A percentile compares a stretch with the other conserved stretches of the same genome.
phyloP scores from a whole-genome alignment of 2,329 filamentous ascomycete genomes.

The Pseudocercospora fuligena region DNA sequence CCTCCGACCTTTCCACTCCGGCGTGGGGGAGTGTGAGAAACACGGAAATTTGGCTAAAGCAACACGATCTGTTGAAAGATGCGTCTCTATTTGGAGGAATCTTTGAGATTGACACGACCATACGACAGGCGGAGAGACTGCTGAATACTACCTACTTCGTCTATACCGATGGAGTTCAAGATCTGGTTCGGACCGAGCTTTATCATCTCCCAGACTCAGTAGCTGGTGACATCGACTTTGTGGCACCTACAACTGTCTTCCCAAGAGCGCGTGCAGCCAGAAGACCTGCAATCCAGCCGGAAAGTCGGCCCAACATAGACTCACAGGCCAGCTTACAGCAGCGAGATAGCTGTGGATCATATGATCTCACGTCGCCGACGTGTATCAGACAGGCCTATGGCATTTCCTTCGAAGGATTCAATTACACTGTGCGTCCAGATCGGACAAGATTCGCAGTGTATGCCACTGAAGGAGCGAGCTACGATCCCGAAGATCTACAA shows the following conservation, averaged over 20 bases:
- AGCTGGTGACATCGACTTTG: constrained; percentile 26
- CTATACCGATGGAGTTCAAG: constrained; percentile 24
- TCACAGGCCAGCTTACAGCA: background rate
- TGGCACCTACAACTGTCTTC: constrained; percentile 32
- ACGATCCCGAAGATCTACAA: constrained; percentile 27
- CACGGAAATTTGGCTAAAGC: constrained; percentile 24
- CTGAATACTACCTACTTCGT: constrained; percentile 31
- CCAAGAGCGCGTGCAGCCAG: constrained; percentile 15
- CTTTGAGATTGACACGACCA: constrained; percentile 30
- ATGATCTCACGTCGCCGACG: constrained; percentile 26
- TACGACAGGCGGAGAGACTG: constrained; percentile 27
- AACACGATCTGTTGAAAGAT: constrained; percentile 21
- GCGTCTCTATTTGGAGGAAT: constrained; percentile 20
- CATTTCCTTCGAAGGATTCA: constrained; percentile 25
- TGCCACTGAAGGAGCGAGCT: constrained; percentile 33
- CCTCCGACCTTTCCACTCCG: constrained; percentile 18
- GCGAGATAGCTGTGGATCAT: constrained; percentile 23
- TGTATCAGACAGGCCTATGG: constrained; percentile 32
- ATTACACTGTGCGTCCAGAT: constrained; percentile 30
- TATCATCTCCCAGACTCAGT: constrained; percentile 28
- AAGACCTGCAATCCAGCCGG: background rate
- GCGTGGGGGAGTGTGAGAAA: background rate
- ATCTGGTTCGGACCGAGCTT: constrained; percentile 27
- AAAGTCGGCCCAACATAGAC: background rate
- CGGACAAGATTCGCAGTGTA: constrained; percentile 34